These are phyloP conservation scores for Clarireedia monteithiana DNA, from an alignment of 2,329 filamentous ascomycete species.

Conservation along the genomic window DNA sequence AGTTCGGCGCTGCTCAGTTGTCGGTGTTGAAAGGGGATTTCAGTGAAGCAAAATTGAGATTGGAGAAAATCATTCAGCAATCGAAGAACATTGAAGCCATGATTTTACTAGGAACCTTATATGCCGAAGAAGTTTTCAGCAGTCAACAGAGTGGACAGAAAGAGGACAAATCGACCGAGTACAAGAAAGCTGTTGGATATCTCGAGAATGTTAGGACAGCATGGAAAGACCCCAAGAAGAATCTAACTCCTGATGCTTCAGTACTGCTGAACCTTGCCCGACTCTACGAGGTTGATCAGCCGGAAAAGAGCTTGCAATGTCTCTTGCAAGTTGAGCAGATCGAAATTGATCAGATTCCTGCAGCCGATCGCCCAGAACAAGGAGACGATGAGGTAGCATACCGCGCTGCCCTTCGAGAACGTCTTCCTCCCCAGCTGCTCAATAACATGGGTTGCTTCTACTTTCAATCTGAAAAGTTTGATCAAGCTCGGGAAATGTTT, in stretches of 20 bases:
- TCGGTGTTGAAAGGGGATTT: conserved; percentile 77
- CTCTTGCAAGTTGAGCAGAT: conserved; percentile 87
- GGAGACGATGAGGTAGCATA: conserved; percentile 52
- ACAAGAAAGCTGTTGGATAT: conserved; percentile 77
- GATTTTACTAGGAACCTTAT: conserved; percentile 82
- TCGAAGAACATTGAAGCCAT: conserved; percentile 81
- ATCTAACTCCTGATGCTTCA: conserved; percentile 70
- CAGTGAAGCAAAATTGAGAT: conserved; percentile 82
- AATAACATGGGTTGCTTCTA: conserved; percentile 98
- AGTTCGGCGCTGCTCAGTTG: conserved; percentile 88
- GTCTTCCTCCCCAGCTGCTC: conserved; percentile 79
- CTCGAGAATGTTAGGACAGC: conserved; percentile 77
- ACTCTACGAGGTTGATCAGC: conserved; percentile 76
- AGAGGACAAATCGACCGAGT: conserved; percentile 80
- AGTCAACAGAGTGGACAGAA: conserved; percentile 63
- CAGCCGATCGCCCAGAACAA: conserved; percentile 57
- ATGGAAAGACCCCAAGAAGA: conserved; percentile 92
- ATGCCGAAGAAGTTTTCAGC: conserved; percentile 88
- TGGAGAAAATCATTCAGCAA: conserved; percentile 91
- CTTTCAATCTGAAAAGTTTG: conserved; percentile 77
- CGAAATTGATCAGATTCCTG: conserved; percentile 70
- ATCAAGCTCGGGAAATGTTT: conserved; percentile 77
- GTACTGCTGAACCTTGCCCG: conserved; percentile 88
- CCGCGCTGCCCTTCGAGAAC: conserved; percentile 59
- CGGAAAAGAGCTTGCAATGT: conserved; percentile 88